Evolutionary conservation across 768 basidiomycete genomes (phyloP), one percentile per base, ranked within the genome.

Genomic region (Tulasnella sp.): DNA sequence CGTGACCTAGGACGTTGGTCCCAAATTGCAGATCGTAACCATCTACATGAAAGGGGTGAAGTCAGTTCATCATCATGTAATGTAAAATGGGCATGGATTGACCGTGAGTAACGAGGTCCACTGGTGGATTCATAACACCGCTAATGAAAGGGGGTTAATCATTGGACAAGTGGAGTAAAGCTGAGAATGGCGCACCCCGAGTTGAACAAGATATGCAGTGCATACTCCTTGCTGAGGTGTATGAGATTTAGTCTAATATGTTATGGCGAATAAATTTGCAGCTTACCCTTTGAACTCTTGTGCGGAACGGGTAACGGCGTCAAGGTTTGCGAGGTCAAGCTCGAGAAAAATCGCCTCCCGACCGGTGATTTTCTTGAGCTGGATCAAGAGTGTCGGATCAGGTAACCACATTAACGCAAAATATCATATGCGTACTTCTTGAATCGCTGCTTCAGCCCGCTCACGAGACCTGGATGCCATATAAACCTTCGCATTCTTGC

Each of bases 1-100:
- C 82, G 65, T 81, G 85, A 1, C 84, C 82, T 15, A 61, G 44
- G 9, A 63, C 62, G 45, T 65, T 82, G 2, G 76, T 78, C 11
- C 78, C 81, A 56, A 81, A 83, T 54, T 78, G 76, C 19, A 78
- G 65, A 63, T 82, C 81, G 58, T 78, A 80, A 3, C 78, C 79
- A 29, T 78, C 73, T 13, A 62, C 7, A 27, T 13, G 27, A 4
- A 15, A 10, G 11, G n/a, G 29, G 4, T 15, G 45, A 4, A 15
- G 42, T 23, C 19, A 56, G 27, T 32, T 17, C 15, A 19, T 24
- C 7, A 15, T n/a, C 15, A 2, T n/a, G n/a, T 26, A 11, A 38
- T 8, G 5, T 48, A 29, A 5, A 48, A 5, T 5, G 7, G 15
- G 53, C 4, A 45, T 19, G 19, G 10, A 24, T 41, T 17, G 11